A percentile compares a stretch with the other conserved stretches of the same genome.
Evolutionary conservation across 2,329 filamentous ascomycete species (phyloP).

Genomic region (Plenodomus tracheiphilus): DNA sequence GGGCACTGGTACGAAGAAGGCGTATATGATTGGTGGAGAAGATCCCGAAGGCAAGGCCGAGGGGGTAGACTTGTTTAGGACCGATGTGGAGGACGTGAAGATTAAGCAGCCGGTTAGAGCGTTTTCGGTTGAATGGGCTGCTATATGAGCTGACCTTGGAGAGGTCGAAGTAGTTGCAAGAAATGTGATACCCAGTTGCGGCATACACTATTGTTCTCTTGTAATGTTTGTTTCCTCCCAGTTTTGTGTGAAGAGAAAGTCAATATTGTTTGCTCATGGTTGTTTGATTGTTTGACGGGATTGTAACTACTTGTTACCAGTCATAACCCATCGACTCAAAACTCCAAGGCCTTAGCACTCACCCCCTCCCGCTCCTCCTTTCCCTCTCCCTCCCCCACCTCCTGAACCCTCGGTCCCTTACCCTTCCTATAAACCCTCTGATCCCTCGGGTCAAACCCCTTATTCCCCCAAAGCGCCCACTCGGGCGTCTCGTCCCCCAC

Average conservation of each 20-base stretch:
- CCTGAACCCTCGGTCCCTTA: constrained; percentile 52
- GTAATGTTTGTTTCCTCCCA: too few relatives aligned
- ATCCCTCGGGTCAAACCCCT: constrained; percentile 91
- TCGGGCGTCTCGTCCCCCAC: constrained; percentile 82
- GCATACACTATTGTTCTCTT: background rate
- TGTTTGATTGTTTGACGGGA: too few relatives aligned
- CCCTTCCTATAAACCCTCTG: constrained; percentile 86
- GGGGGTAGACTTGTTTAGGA: background rate
- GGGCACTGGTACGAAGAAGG: constrained; percentile 95
- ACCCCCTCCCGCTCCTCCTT: too few relatives aligned
- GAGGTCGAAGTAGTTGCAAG: background rate
- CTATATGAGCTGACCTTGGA: constrained; percentile 63
- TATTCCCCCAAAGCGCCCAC: constrained; percentile 93
- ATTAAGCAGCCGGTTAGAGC: constrained; percentile 59
- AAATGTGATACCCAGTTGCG: background rate
- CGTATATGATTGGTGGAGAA: constrained; percentile 80
- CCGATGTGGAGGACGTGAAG: constrained; percentile 19
- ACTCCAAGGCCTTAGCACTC: constrained; percentile 12
- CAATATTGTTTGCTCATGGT: too few relatives aligned
- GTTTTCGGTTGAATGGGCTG: constrained; percentile 92
- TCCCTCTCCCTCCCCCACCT: constrained; percentile 5
- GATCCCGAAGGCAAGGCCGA: constrained; percentile 15
- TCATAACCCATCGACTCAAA: too few relatives aligned
- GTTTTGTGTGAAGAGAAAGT: too few relatives aligned
- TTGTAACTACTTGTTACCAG: too few relatives aligned